Evolutionary conservation across 169 alveolate species (phyloP).

Genomic region (Plasmodium ovale): DNA sequence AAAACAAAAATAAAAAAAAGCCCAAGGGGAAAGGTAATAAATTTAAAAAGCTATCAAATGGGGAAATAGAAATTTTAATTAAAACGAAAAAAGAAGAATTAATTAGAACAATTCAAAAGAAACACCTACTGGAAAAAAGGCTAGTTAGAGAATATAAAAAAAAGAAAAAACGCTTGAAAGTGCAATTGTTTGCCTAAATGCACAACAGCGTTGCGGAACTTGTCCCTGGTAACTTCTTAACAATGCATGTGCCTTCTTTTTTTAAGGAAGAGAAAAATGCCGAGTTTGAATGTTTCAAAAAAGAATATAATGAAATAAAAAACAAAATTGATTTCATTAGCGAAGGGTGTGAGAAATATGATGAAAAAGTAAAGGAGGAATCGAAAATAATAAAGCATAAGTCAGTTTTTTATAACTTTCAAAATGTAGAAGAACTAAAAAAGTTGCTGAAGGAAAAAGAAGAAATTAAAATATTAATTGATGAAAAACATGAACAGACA

Average conservation of each 20-base stretch:
- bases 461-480: constrained; percentile 19
- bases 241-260: neutral
- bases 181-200: neutral
- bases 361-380: constrained; percentile 43
- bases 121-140: constrained; percentile 31
- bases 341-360: constrained; percentile 51
- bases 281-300: constrained; percentile 42
- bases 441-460: constrained; percentile 61
- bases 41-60: constrained; percentile 42
- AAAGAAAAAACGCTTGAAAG: constrained; percentile 2
- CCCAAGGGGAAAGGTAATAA: constrained; percentile 13
- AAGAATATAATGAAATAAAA: constrained; percentile 56
- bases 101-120: constrained; percentile 53
- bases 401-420: constrained; percentile 67
- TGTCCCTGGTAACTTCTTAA: neutral
- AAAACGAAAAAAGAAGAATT: constrained; percentile 44
- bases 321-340: constrained; percentile 32
- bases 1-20: constrained; percentile 25
- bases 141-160: constrained; percentile 29
- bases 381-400: constrained; percentile 11
- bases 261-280: constrained; percentile 44
- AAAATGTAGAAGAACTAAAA: constrained; percentile 51
- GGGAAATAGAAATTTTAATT: constrained; percentile 37
- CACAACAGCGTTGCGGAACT: no score
- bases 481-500: constrained; percentile 45